Base-by-base conservation (phyloP, 1,139 yeast genomes). In the Yamadazyma kanchanaburiensis region DNA sequence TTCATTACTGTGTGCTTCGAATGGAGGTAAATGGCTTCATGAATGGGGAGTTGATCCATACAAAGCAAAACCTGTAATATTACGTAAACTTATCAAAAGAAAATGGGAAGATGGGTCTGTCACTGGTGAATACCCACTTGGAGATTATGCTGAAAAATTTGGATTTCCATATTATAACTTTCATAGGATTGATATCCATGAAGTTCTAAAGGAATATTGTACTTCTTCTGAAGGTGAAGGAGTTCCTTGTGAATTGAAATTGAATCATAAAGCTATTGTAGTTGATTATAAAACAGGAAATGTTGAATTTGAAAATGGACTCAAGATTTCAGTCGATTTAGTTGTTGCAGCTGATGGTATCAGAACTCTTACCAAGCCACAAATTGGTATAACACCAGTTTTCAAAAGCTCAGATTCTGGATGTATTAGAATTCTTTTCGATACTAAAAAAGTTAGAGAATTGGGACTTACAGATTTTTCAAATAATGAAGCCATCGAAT, bases 291-390 rank as follows among this genome's bases (percentile, higher is more conserved):
- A 45, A 6, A 37, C 45, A 4, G 40, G 43, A 4, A 36, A 45
- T 3, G 54, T 58, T n/a, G 40, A 43, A 10, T 45, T 51, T 10
- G 37, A 45, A 10, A 43, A 42, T 26, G 61, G 60, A 7, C 34
- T 33, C 3, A 35, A 26, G 4, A 47, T 43, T 28, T 31, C 43
- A 3, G 64, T 51, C 7, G 69, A 62, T 38, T 43, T 62, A 20
- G 45, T 63, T 10, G 42, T 62, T 25, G 69, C 64, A 6, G 64
- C 64, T 23, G 69, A 62, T 41, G 69, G 69, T 3, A 48, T 62
- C 28, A 51, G 53, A 31, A 57, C 64, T 4, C 37, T 39, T 12
- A 38, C 53, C 12, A 40, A 56, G 21, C 48, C 46, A 12, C 42
- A 43, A 14, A 30, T 46, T 12, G 51, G 48, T 17, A 41, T 45